Evolutionary conservation across 2,329 filamentous ascomycete genomes (phyloP).

Genomic region (Calonectria fujianensis): DNA sequence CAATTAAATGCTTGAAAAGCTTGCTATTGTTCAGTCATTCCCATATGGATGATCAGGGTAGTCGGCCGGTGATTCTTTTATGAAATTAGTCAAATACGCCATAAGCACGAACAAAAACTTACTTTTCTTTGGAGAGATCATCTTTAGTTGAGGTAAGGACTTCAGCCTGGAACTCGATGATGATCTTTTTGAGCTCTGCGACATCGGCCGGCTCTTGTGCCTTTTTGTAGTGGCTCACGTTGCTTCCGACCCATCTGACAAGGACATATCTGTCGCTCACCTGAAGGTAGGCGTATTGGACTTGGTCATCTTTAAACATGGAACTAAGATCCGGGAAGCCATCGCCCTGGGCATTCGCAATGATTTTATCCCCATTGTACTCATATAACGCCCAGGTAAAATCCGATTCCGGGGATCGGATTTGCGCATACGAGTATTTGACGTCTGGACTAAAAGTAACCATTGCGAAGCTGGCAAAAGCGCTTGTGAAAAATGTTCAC

Average conservation of each 20-base stretch:
- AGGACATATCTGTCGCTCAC: not conserved
- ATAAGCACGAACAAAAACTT: not conserved
- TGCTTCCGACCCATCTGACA: not conserved
- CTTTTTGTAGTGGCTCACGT: not conserved
- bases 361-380: conserved; percentile 16
- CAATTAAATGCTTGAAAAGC: not conserved
- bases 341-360: not conserved
- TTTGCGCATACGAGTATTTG: conserved; percentile 3
- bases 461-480: not conserved
- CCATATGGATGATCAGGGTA: not conserved
- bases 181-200: conserved; percentile 1
- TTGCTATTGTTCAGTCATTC: not conserved
- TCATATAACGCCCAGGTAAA: conserved; percentile 2
- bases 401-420: not conserved
- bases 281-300: conserved; percentile 11
- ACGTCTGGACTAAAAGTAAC: conserved; percentile 17
- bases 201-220: not conserved
- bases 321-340: conserved; percentile 1
- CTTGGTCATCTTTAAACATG: conserved; percentile 3
- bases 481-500: not conserved
- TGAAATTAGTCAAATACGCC: not conserved
- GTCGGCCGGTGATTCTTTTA: not conserved
- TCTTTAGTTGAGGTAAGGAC: not conserved
- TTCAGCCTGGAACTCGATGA: conserved; percentile 6
- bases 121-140: conserved; percentile 9